A percentile compares a stretch with the other conserved stretches of the same genome.
phyloP scores from a whole-genome alignment of 768 basidiomycete genomes.

The Podaxis rugospora region DNA sequence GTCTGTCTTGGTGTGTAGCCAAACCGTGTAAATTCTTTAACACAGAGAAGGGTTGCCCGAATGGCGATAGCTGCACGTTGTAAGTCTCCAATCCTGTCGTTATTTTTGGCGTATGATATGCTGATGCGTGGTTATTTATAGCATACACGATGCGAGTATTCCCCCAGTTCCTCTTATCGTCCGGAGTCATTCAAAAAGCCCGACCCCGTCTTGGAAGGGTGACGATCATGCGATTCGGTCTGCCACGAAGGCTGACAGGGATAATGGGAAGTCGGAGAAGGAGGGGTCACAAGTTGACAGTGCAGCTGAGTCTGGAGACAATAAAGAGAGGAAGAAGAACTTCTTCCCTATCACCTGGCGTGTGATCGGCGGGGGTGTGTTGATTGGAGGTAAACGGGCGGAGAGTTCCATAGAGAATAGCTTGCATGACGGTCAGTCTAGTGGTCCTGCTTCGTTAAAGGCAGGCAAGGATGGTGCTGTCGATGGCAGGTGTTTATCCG shows the following conservation, averaged over 20 bases:
- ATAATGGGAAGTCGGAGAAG: neutral
- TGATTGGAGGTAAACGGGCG: conserved; percentile 38
- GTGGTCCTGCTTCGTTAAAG: neutral
- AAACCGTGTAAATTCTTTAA: conserved; percentile 58
- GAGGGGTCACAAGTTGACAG: conserved; percentile 4
- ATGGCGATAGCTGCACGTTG: conserved; percentile 57
- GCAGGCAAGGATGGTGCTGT: neutral
- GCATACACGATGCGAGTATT: conserved; percentile 39
- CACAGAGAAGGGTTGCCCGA: conserved; percentile 42
- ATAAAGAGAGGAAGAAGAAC: conserved; percentile 33
- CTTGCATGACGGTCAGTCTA: neutral
- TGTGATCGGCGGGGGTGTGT: conserved; percentile 76
- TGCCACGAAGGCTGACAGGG: neutral
- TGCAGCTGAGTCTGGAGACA: conserved; percentile 24
- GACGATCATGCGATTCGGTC: neutral
- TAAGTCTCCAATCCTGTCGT: conserved; percentile 24
- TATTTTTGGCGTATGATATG: neutral
- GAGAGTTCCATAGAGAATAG: neutral
- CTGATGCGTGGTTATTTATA: conserved; percentile 18
- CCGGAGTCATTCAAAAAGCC: conserved; percentile 1
- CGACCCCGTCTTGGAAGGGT: neutral
- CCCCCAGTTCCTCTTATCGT: conserved; percentile 12
- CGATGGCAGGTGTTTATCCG: neutral
- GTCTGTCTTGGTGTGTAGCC: conserved; percentile 29
- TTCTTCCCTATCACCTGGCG: conserved; percentile 71